phyloP scores from a whole-genome alignment of 106 monocot species.

The Acorus gramineus region DNA sequence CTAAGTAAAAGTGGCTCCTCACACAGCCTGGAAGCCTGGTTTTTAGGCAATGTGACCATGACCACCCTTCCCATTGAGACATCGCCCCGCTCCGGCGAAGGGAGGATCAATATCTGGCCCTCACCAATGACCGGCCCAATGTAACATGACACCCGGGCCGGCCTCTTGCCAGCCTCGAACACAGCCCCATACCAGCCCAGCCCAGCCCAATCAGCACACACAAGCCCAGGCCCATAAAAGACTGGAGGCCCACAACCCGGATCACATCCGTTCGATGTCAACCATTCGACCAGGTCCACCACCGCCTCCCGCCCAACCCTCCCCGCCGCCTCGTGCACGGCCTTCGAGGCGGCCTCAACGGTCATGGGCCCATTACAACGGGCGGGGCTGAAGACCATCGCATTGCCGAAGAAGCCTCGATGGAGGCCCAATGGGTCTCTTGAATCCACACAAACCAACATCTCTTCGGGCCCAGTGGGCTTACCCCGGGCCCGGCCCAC shows the following conservation, averaged over 20 bases:
- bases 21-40: neutral
- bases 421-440: neutral
- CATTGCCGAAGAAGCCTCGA: constrained; percentile 11
- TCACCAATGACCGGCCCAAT: constrained; percentile 1
- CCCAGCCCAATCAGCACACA: constrained; percentile 12
- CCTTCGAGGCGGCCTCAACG: neutral
- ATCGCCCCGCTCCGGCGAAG: neutral
- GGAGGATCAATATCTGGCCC: constrained; percentile 6
- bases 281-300: constrained; percentile 3
- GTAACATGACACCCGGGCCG: constrained; percentile 4
- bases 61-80: constrained; percentile 1
- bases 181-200: neutral
- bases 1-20: neutral
- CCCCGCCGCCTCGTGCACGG: neutral
- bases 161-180: neutral
- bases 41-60: constrained; percentile 5
- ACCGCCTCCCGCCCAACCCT: neutral
- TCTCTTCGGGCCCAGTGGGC: neutral
- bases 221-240: neutral
- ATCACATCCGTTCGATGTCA: neutral
- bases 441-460: constrained; percentile 3
- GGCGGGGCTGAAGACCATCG: constrained; percentile 5
- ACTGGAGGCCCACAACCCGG: neutral
- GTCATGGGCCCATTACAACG: neutral
- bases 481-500: constrained; percentile 1